These are phyloP conservation scores for Heterobasidion occidentale DNA, from an alignment of 1,284 basidiomycete species.

Conservation along the genomic window DNA sequence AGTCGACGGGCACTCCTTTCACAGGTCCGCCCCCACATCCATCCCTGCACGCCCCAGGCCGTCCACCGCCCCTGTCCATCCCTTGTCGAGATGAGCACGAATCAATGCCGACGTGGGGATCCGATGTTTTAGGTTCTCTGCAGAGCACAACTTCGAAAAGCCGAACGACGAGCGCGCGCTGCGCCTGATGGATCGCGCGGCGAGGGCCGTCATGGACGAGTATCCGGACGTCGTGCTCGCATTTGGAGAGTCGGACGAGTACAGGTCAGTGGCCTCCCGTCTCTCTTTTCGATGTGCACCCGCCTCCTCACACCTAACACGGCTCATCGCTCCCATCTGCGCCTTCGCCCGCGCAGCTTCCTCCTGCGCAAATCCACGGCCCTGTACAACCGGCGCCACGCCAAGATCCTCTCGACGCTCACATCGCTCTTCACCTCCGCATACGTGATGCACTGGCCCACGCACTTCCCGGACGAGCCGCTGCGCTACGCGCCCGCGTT, in stretches of 20 bases:
- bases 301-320: neutral
- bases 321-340: neutral
- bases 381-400: conserved; percentile 79
- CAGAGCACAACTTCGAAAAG: conserved; percentile 77
- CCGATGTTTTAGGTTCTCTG: conserved; percentile 62
- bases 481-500: conserved; percentile 85
- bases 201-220: conserved; percentile 74
- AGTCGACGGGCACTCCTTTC: conserved; percentile 92
- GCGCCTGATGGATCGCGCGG: conserved; percentile 89
- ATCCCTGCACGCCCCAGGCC: neutral
- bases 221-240: conserved; percentile 79
- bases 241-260: conserved; percentile 97
- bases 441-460: conserved; percentile 84
- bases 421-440: conserved; percentile 90
- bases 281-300: neutral
- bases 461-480: conserved; percentile 67
- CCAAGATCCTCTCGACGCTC: conserved; percentile 87
- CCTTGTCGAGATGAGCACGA: no score
- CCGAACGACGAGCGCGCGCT: conserved; percentile 90
- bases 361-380: conserved; percentile 70
- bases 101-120: neutral
- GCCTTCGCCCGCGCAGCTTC: conserved; percentile 48
- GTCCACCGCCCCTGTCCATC: neutral
- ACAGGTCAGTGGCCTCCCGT: conserved; percentile 54
- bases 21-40: conserved; percentile 50